Evolutionary conservation across 352 stramenopile species (phyloP).

Genomic region (Phytophthora sojae): DNA sequence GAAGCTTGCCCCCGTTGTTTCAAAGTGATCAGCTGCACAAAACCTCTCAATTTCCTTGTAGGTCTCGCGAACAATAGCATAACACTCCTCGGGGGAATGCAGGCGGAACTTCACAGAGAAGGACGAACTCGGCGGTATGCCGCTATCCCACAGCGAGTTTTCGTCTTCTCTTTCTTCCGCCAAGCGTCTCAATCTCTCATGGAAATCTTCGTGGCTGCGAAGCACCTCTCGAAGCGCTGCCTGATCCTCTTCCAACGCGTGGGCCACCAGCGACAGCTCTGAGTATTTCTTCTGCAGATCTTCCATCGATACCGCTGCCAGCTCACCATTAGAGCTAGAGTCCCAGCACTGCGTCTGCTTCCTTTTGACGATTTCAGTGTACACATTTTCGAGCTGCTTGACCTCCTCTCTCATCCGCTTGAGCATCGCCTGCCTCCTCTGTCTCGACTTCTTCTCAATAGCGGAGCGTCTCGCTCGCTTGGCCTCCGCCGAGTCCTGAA

Average conservation of each 20-base stretch:
- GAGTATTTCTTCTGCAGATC: conserved; percentile 32
- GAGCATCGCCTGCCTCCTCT: conserved; percentile 32
- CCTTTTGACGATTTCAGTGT: conserved; percentile 35
- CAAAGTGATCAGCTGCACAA: conserved; percentile 26
- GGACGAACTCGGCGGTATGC: conserved; percentile 46
- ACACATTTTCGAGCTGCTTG: conserved; percentile 52
- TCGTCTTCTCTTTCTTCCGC: conserved; percentile 6
- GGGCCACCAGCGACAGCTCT: conserved; percentile 44
- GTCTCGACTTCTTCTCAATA: conserved; percentile 64
- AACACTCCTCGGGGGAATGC: conserved; percentile 35
- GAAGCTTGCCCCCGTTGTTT: conserved; percentile 42
- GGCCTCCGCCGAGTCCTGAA: conserved; percentile 20
- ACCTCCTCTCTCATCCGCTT: conserved; percentile 58
- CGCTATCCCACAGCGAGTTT: conserved; percentile 20
- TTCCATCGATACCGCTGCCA: conserved; percentile 1
- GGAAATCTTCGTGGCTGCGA: conserved; percentile 37
- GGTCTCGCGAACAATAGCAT: conserved; percentile 51
- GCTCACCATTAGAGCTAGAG: background rate
- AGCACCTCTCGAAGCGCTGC: conserved; percentile 29
- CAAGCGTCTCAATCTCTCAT: conserved; percentile 22
- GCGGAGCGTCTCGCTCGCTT: conserved; percentile 53
- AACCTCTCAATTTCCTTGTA: conserved; percentile 56
- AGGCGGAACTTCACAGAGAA: conserved; percentile 34
- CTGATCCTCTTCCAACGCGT: conserved; percentile 51
- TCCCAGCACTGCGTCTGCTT: conserved; percentile 12